Conservation (phyloP, 2,329 filamentous ascomycete species). For the Sclerotinia trifoliorum region DNA sequence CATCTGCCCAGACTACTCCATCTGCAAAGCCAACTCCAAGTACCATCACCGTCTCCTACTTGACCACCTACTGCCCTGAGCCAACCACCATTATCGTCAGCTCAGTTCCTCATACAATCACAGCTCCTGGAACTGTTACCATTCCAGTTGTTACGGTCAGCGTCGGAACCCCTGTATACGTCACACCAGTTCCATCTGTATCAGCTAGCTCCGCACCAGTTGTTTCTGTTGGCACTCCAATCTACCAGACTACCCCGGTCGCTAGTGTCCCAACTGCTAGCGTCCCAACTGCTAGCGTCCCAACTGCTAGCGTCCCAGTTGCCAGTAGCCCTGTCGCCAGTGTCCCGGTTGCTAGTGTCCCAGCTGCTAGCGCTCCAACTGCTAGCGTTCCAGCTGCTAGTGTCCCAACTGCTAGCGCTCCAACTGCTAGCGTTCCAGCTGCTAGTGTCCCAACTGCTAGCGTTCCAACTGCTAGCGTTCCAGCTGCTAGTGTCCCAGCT, state of each 20-base stretch:
- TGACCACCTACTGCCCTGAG: conserved; percentile 21
- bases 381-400: not conserved
- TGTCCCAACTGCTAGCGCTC: not conserved
- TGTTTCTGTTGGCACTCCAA: not conserved
- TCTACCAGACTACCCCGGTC: not conserved
- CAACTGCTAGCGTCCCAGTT: conserved; percentile 17
- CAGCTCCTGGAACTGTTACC: conserved; percentile 25
- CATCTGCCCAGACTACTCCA: not conserved
- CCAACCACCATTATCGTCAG: conserved; percentile 27
- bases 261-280: not conserved
- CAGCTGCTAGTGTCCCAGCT: not conserved
- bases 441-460: not conserved
- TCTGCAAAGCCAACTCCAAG: conserved; percentile 12
- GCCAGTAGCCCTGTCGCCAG: too few relatives aligned
- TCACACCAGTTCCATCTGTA: conserved; percentile 6
- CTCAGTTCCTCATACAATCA: conserved; percentile 30
- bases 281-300: not conserved
- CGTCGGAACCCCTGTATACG: conserved; percentile 12
- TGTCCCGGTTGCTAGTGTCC: not conserved
- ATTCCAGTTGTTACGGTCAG: conserved; percentile 27
- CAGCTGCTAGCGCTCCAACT: not conserved
- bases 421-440: conserved; percentile 17
- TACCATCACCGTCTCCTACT: conserved; percentile 17
- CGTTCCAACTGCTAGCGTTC: not conserved
- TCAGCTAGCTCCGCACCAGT: conserved; percentile 1